Conservation (phyloP, 805 yeast species). For the Ogataea philodendri region DNA sequence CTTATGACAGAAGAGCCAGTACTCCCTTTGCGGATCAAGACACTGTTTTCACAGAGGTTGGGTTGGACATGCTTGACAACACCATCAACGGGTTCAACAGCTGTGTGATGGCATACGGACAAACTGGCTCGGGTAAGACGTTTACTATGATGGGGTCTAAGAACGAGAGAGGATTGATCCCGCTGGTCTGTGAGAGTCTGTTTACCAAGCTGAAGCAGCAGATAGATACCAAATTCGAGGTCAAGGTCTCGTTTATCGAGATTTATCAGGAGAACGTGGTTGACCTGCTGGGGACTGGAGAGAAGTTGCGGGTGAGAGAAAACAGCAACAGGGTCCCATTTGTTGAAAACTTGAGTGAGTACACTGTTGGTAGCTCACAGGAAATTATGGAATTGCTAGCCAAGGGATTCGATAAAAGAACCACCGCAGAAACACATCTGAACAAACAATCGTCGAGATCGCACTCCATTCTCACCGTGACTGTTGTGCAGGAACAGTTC, state of each 20-base stretch:
- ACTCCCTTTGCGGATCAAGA: constrained; percentile 45
- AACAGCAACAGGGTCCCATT: constrained; percentile 61
- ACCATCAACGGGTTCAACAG: constrained; percentile 56
- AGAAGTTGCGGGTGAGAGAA: constrained; percentile 57
- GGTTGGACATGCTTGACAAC: constrained; percentile 58
- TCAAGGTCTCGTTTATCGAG: constrained; percentile 64
- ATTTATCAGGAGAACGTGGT: constrained; percentile 75
- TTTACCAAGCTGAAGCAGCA: constrained; percentile 39
- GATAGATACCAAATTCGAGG: constrained; percentile 38
- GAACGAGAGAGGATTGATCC: constrained; percentile 61
- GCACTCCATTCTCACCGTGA: constrained; percentile 72
- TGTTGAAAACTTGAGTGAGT: constrained; percentile 64
- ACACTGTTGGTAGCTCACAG: constrained; percentile 42
- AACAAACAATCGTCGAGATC: constrained; percentile 74
- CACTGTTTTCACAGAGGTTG: constrained; percentile 51
- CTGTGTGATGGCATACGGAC: constrained; percentile 59
- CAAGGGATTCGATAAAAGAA: constrained; percentile 54
- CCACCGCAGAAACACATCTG: constrained; percentile 72
- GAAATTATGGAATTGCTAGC: constrained; percentile 49
- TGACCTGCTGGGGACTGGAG: constrained; percentile 47
- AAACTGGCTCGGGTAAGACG: constrained; percentile 81
- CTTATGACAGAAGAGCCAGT: constrained; percentile 35
- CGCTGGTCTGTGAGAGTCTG: constrained; percentile 54
- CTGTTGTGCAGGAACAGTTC: constrained; percentile 55
- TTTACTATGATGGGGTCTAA: constrained; percentile 69